Evolutionary conservation across 805 yeast species (phyloP), one percentile per base, ranked within the genome.

Genomic region (Torulaspora gathmanii): DNA sequence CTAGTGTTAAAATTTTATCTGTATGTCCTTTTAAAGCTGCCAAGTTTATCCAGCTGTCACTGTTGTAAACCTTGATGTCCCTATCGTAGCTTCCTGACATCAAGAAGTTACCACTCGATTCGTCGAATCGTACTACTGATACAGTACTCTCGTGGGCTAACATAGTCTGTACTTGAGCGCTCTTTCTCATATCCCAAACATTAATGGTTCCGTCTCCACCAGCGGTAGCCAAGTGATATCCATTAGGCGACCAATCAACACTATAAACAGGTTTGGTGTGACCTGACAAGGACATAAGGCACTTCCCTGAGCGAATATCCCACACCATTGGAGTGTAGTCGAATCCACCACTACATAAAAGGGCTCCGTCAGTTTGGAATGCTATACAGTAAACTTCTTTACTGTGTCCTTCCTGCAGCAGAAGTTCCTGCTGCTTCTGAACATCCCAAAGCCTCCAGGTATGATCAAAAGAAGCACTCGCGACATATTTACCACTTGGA

Each of bases 391-490:
- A 79, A 0, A 89, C 81, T 46, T 80, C 93, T 54, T 79, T 82
- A 1, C 85, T 69, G 59, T 91, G 97, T 0, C 97, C 96, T 58
- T 87, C 95, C 61, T 91, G 98, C 47, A 77, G 70, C 33, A 77
- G 67, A 5, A 91, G 56, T 42, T 79, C 79, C 25, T 59, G 58
- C 12, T 64, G 62, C 4, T 70, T 74, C 10, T 68, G 65, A 0
- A 80, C 52, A 62, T 91, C 96, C 95, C 95, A 90, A 2, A 87
- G 61, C 49, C 87, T 75, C 96, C 96, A 91, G 0, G 96, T 86
- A 52, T 72, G 73, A 64, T 91, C 97, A 57, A 75, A 82, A 0
- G 96, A 89, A 0, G 95, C 83, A 9, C 86, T 74, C 0, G 81
- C 85, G 1, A 84, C 50, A 52, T 61, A 77, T 2, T 63, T 52